These are phyloP conservation scores for Trametes sp. DNA, from an alignment of 1,284 basidiomycete genomes.

Conservation along the genomic window DNA sequence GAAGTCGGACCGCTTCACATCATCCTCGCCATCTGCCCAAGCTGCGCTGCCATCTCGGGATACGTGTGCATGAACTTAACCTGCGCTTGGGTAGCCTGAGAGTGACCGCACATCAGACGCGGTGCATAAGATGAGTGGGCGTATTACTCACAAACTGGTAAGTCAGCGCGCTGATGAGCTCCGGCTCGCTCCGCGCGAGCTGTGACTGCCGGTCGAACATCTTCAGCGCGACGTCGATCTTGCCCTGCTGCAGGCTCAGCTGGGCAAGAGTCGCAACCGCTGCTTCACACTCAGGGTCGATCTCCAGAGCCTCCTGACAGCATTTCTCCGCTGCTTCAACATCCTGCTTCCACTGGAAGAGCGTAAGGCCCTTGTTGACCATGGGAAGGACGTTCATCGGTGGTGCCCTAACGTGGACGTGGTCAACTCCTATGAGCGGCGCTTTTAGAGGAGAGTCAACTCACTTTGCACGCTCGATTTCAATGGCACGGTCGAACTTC, in stretches of 20 bases:
- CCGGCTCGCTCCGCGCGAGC: constrained; percentile 91
- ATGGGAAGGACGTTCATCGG: constrained; percentile 89
- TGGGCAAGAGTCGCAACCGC: constrained; percentile 97
- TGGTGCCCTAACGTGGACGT: constrained; percentile 51
- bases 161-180: constrained; percentile 89
- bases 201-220: constrained; percentile 89
- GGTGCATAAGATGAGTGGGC: neutral
- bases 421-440: constrained; percentile 5
- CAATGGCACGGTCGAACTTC: constrained; percentile 93
- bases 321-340: constrained; percentile 83
- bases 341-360: constrained; percentile 98
- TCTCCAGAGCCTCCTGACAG: constrained; percentile 86
- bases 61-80: constrained; percentile 84
- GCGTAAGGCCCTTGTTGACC: constrained; percentile 96
- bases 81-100: constrained; percentile 81
- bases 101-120: neutral
- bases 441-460: constrained; percentile 35
- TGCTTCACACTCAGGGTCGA: constrained; percentile 95
- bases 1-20: constrained; percentile 28
- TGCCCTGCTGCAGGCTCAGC: constrained; percentile 90
- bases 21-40: constrained; percentile 60
- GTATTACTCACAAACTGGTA: constrained; percentile 75
- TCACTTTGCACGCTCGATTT: constrained; percentile 84
- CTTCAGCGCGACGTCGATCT: constrained; percentile 86
- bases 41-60: constrained; percentile 79